Percentiles rank a stretch among this genome's conserved stretches.
Evolutionary conservation across 805 yeast species (phyloP).

Genomic region (Tetrapisispora iriomotensis): DNA sequence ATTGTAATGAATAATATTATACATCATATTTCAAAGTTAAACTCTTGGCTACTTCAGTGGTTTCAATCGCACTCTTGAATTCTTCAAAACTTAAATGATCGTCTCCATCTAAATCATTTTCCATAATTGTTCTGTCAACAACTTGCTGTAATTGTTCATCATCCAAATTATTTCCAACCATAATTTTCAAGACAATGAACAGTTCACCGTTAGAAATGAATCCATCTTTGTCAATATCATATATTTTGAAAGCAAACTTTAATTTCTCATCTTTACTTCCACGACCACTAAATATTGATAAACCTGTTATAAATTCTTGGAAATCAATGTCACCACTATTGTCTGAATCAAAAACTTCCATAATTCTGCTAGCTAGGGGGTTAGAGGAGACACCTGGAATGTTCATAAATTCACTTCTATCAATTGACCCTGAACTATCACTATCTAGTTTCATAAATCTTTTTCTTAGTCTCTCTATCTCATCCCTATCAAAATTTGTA

Average conservation of each 20-base stretch:
- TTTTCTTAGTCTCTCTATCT: constrained; percentile 81
- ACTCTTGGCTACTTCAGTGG: constrained; percentile 48
- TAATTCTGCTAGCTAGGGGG: constrained; percentile 80
- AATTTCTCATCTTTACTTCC: constrained; percentile 75
- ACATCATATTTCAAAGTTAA: constrained; percentile 41
- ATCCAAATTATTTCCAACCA: constrained; percentile 89
- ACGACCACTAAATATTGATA: constrained; percentile 80
- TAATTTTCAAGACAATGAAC: constrained; percentile 82
- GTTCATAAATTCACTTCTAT: constrained; percentile 77
- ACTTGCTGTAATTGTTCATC: constrained; percentile 88
- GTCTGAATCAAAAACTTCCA: constrained; percentile 91
- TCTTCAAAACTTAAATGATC: constrained; percentile 80
- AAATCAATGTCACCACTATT: constrained; percentile 91
- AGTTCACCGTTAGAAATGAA: constrained; percentile 91
- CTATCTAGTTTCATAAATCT: constrained; percentile 92
- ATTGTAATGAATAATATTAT: too few relatives aligned
- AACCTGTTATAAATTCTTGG: constrained; percentile 82
- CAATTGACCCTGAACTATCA: constrained; percentile 87
- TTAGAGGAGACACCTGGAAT: constrained; percentile 89
- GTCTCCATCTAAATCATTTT: constrained; percentile 81
- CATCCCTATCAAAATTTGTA: constrained; percentile 80
- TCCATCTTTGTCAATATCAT: constrained; percentile 94
- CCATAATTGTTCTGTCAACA: constrained; percentile 94
- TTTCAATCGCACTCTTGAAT: constrained; percentile 56
- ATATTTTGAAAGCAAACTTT: constrained; percentile 82